These are phyloP conservation scores for Mrakia frigida DNA, from an alignment of 768 basidiomycete species.

Conservation along the genomic window DNA sequence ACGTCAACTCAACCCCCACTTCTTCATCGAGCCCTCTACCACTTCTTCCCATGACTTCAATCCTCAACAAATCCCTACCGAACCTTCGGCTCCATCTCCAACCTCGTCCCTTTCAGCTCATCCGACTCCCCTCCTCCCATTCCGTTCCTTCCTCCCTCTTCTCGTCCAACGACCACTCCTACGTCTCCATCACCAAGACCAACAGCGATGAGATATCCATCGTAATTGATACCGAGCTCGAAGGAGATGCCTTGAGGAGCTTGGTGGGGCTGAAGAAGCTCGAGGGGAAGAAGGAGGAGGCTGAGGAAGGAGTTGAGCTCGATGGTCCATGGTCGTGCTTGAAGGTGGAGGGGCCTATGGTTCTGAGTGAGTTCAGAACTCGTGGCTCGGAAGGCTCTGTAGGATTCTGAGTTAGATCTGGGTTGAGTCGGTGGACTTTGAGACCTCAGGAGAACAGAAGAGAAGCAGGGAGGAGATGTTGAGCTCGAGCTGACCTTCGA, in stretches of 20 bases:
- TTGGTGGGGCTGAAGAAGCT: conserved; percentile 47
- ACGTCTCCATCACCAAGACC: conserved; percentile 59
- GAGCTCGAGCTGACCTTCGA: conserved; percentile 2
- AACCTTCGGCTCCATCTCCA: conserved; percentile 5
- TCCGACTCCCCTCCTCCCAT: conserved; percentile 7
- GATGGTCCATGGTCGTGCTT: conserved; percentile 19
- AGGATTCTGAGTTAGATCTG: too few species aligned
- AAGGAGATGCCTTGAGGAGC: conserved; percentile 41
- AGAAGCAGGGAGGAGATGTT: not conserved
- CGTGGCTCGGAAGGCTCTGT: too few species aligned
- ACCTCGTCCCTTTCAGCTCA: conserved; percentile 11
- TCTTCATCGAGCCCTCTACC: too few species aligned
- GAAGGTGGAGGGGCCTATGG: conserved; percentile 62
- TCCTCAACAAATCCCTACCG: conserved; percentile 4
- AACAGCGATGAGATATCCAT: conserved; percentile 57
- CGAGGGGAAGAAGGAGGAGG: conserved; percentile 42
- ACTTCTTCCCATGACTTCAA: not conserved
- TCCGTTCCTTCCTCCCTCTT: conserved; percentile 5
- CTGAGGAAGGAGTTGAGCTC: conserved; percentile 44
- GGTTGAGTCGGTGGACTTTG: too few species aligned
- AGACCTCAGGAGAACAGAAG: too few species aligned
- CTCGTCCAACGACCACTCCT: conserved; percentile 36
- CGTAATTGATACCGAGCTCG: conserved; percentile 34
- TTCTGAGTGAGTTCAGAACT: conserved; percentile 54
- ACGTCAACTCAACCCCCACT: too few species aligned